These are phyloP conservation scores for Cordyceps fumosorosea DNA, from an alignment of 2,329 filamentous ascomycete genomes.

Conservation along the genomic window DNA sequence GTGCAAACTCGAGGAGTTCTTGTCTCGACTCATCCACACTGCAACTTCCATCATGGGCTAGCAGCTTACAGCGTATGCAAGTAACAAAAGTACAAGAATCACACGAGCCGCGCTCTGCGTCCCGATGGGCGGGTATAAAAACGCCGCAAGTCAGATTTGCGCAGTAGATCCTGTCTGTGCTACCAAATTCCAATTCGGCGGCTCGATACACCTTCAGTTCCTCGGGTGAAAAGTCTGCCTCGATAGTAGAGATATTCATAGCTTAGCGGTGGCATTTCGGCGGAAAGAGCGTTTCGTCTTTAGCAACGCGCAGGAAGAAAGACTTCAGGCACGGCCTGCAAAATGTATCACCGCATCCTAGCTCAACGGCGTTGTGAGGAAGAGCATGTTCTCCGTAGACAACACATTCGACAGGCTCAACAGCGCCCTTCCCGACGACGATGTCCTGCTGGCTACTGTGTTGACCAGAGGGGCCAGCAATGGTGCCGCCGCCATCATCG, in stretches of 20 bases:
- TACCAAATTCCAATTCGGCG: conserved; percentile 12
- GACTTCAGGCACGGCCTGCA: conserved; percentile 12
- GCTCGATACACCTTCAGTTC: conserved; percentile 7
- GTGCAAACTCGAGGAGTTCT: not conserved
- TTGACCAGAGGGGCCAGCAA: too few species aligned
- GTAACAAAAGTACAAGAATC: conserved; percentile 2
- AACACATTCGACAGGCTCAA: too few species aligned
- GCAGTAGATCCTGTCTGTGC: conserved; percentile 11
- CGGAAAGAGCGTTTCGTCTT: conserved; percentile 13
- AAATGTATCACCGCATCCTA: conserved; percentile 10
- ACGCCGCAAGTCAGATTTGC: conserved; percentile 8
- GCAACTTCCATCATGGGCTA: conserved; percentile 7
- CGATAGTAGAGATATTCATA: conserved; percentile 8
- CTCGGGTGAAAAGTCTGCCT: conserved; percentile 6
- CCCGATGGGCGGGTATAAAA: conserved; percentile 8
- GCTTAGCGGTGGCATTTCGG: conserved; percentile 11
- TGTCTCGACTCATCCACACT: conserved; percentile 3
- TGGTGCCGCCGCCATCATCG: too few species aligned
- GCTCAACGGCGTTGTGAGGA: not conserved
- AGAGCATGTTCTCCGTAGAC: not conserved
- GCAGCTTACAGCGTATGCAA: conserved; percentile 8
- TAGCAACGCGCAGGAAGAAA: conserved; percentile 11
- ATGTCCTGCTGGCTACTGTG: too few species aligned
- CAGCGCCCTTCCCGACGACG: too few species aligned
- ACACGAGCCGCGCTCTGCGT: conserved; percentile 2